Evolutionary conservation across 192 early-diverging fungal species (phyloP), one percentile per base, ranked within the genome.

Genomic region (Umbelopsis sp.): DNA sequence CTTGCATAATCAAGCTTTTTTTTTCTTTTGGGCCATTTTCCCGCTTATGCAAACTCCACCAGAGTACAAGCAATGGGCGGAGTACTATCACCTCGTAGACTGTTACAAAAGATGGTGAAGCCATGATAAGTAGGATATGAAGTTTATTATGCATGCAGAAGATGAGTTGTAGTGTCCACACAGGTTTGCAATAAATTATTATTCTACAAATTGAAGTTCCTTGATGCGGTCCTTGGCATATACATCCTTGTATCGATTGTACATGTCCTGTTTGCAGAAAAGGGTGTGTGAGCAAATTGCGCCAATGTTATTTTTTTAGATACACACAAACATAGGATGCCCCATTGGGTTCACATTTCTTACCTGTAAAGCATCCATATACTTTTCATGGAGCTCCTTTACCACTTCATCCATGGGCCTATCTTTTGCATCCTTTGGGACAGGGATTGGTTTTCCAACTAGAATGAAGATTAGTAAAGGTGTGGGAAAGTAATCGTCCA

Each of bases 171-270:
- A 35, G 25, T 25, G 30, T 22, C 4, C 13, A 12, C 15, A 35
- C 3, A 13, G 33, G 33, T 48, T n/a, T 35, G 1, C 50, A 15
- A 15, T n/a, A 71, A 52, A 30, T 10, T 21, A 13, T 66, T 79
- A 92, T 55, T 91, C 87, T 11, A 91, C 69, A 49, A 94, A 84
- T 8, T 70, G 74, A 47, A 94, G 73, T 41, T 90, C 90, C 64
- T 82, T 80, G 33, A 80, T 85, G 30, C 89, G 80, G 65, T 87
- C 74, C 20, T 83, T 84, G 11, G 89, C 85, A 45, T 90, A 91
- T 64, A 83, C 72, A 51, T 92, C 88, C 82, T 92, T 92, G 80
- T 91, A 83, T 15, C 71, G 64, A 46, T 92, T 78, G 74, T 82
- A 92, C 11, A 94, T 78, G 10, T 64, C 30, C 72, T 84, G 49